phyloP scores from a whole-genome alignment of 108 stramenopile genomes.

The Cyclotella cryptica region DNA sequence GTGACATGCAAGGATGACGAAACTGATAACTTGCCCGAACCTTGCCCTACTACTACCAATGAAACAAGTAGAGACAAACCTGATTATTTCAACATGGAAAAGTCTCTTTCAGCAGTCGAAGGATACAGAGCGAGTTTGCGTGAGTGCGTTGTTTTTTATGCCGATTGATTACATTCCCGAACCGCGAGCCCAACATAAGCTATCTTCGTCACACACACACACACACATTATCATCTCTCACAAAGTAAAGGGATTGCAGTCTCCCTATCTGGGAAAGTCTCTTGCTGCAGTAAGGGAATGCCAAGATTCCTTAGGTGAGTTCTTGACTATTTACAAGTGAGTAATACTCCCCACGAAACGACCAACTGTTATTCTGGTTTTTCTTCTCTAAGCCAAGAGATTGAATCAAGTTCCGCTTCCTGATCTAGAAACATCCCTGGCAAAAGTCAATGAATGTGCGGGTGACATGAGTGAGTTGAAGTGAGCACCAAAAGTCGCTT shows the following conservation, averaged over 20 bases:
- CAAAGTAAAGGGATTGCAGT: background rate
- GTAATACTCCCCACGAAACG: background rate
- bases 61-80: background rate
- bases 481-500: background rate
- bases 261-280: conserved; percentile 3
- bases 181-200: background rate
- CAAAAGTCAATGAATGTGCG: background rate
- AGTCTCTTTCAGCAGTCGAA: too few species aligned
- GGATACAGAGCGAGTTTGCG: too few species aligned
- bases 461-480: conserved; percentile 9
- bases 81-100: too few species aligned
- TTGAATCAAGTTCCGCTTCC: conserved; percentile 1
- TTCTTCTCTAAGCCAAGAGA: conserved; percentile 7
- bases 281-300: conserved; percentile 2
- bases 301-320: background rate
- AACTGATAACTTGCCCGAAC: background rate
- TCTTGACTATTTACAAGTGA: background rate
- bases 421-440: background rate
- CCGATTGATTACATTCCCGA: too few species aligned
- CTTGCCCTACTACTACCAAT: too few species aligned
- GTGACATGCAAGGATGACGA: background rate
- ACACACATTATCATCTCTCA: background rate
- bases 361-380: background rate
- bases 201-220: background rate
- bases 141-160: too few species aligned